A percentile compares a stretch with the other conserved stretches of the same genome.
Conservation (phyloP, 2,329 filamentous ascomycete genomes). For the Aspergillus clavatus region DNA sequence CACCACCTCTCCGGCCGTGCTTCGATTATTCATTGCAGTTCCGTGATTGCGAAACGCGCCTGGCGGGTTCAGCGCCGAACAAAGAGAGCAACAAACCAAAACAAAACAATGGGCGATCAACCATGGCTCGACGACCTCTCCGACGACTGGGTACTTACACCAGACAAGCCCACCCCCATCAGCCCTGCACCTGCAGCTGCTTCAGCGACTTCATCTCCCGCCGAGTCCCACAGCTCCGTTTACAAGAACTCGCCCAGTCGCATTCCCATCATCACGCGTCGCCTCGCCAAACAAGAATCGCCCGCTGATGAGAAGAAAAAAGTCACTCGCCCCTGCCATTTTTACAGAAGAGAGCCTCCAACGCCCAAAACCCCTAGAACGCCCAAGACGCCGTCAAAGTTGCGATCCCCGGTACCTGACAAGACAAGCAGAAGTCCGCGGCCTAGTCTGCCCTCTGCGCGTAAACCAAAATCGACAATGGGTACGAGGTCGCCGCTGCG, state of each 20-base stretch:
- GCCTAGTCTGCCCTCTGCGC: constrained; percentile 23
- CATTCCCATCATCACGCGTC: constrained; percentile 36
- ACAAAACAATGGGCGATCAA: constrained; percentile 26
- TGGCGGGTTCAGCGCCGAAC: constrained; percentile 11
- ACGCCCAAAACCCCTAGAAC: constrained; percentile 31
- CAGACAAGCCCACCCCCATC: constrained; percentile 35
- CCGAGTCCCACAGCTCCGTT: constrained; percentile 25
- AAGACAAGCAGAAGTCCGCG: constrained; percentile 24
- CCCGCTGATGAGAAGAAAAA: constrained; percentile 25
- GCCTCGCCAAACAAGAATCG: constrained; percentile 28
- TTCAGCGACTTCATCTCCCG: constrained; percentile 17
- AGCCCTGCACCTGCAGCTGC: constrained; percentile 25
- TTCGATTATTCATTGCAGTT: constrained; percentile 15
- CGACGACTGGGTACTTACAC: constrained; percentile 41
- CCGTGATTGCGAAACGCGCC: constrained; percentile 18
- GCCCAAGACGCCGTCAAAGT: constrained; percentile 27
- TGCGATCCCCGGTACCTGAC: constrained; percentile 21
- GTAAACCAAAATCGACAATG: constrained; percentile 22
- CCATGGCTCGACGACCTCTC: constrained; percentile 43
- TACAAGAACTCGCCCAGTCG: constrained; percentile 34
- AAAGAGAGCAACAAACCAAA: constrained; percentile 9
- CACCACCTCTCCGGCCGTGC: constrained; percentile 13
- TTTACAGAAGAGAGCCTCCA: constrained; percentile 28
- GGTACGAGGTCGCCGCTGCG: constrained; percentile 32
- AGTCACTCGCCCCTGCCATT: constrained; percentile 33